Evolutionary conservation across 1,284 basidiomycete genomes (phyloP), one percentile per base, ranked within the genome.

Genomic region (Austroboletus olivaceoglutinosus): DNA sequence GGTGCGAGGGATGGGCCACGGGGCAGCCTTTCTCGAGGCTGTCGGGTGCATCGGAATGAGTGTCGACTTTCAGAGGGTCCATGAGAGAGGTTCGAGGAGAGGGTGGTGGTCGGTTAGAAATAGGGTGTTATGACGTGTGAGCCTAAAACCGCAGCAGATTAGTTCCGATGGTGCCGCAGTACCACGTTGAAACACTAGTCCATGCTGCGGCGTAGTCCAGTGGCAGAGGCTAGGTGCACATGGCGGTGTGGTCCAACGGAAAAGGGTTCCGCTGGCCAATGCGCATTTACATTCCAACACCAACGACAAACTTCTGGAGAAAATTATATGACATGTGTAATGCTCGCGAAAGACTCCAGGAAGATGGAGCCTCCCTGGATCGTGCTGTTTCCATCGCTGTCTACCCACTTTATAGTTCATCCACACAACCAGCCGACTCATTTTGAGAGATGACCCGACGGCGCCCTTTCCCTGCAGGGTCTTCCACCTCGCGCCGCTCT

Each of bases 21-120:
- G 40, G 30, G 27, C 8, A 19, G 11, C 63, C 65, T 23, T 63
- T 64, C 57, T 67, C 61, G 16, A 62, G 52, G 34, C 18, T 43
- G 29, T 40, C 55, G 41, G 51, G 33, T 41, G n/a, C n/a, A n/a
- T n/a, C n/a, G n/a, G n/a, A n/a, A n/a, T 50, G 39, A 10, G 33
- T 19, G 10, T 38, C 50, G 12, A 21, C 15, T 42, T 56, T 62
- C 45, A n/a, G n/a, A n/a, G 30, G 5, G 27, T 61, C 57, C 61
- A 65, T 63, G 62, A 4, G 9, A 18, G 16, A 7, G 13, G 33
- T 31, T 12, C 30, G 30, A 12, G 12, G 11, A 15, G 15, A 25
- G 25, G 6, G 25, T 25, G n/a, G n/a, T n/a, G n/a, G n/a, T n/a
- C n/a, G n/a, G n/a, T 33, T 15, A 33, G 31, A 33, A 12, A 16